Percentiles rank a stretch among this genome's conserved stretches.
Evolutionary conservation across 129 eudicot genomes (phyloP).

Genomic region (Flaveria trinervia): DNA sequence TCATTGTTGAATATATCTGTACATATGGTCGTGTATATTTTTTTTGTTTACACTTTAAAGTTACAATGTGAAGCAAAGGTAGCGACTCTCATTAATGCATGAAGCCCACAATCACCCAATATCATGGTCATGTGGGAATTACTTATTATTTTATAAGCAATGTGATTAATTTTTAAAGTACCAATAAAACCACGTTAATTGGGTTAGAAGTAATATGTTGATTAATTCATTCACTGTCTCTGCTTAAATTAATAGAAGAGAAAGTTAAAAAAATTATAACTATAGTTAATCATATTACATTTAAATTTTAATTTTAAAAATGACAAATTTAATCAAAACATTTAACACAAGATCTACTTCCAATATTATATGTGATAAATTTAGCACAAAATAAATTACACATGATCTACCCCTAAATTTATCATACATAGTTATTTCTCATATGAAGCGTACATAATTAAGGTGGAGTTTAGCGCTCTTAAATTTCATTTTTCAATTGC

Average conservation of each 20-base stretch:
- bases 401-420: too few species aligned
- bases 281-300: too few species aligned
- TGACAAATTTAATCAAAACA: too few species aligned
- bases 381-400: too few species aligned
- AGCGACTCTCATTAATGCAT: conserved; percentile 16
- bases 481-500: too few species aligned
- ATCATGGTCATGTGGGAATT: conserved; percentile 17
- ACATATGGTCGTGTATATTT: not conserved
- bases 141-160: conserved; percentile 14
- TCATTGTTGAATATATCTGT: not conserved
- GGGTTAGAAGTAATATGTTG: not conserved
- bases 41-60: not conserved
- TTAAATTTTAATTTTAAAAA: too few species aligned
- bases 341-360: too few species aligned
- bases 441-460: too few species aligned
- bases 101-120: conserved; percentile 21
- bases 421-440: too few species aligned
- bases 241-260: not conserved
- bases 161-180: not conserved
- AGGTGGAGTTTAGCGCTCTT: too few species aligned
- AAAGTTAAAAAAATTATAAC: too few species aligned
- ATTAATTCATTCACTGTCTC: not conserved
- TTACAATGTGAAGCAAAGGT: conserved; percentile 28
- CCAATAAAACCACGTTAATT: conserved; percentile 22
- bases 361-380: too few species aligned